Base-by-base conservation (phyloP, 1,139 yeast species). In the Insectozyma bohioensis region DNA sequence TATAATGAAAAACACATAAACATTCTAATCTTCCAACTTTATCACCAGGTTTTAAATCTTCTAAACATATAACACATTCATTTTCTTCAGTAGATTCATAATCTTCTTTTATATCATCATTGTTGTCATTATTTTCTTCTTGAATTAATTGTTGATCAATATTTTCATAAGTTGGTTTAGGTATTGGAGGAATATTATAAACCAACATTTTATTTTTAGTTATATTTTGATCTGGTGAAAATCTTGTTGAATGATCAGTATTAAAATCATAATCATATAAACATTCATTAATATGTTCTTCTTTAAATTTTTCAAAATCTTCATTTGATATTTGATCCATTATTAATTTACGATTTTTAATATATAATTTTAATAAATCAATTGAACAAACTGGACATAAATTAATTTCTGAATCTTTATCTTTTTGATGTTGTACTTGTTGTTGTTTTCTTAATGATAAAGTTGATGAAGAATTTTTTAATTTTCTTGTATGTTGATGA, bases 11-110 rank as follows among this genome's bases (percentile, higher is more conserved):
- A 28, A 90, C 85, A 54, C 99, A 94, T 16, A 94, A 69, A 56
- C 98, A 94, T 56, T 92, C 98, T 36, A 94, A 63, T 24, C 99
- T 65, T 0, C 95, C 97, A 11, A 94, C 94, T 49, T 81, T 82
- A 39, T 88, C 94, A 3, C 95, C 96, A 0, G 88, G 86, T 33
- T 63, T 63, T 54, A 90, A 76, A 20, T 85, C 95, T 52, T 92
- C 98, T 45, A 90, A 75, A 54, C 99, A 92, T 25, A 92, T 90
- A 7, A 88, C 92, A 58, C 99, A 92, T 54, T 92, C 98, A 28
- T 28, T 19, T 16, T 63, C 90, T 51, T 88, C 97, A 28, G 71
- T 70, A 25, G 71, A 80, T 22, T 63, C 54, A 4, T 52, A 47
- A n/a, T 41, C 57, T 30, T 59, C 30, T 18, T 24, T 12, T 42